phyloP scores from a whole-genome alignment of 768 basidiomycete genomes.

The Trametes cubensis region DNA sequence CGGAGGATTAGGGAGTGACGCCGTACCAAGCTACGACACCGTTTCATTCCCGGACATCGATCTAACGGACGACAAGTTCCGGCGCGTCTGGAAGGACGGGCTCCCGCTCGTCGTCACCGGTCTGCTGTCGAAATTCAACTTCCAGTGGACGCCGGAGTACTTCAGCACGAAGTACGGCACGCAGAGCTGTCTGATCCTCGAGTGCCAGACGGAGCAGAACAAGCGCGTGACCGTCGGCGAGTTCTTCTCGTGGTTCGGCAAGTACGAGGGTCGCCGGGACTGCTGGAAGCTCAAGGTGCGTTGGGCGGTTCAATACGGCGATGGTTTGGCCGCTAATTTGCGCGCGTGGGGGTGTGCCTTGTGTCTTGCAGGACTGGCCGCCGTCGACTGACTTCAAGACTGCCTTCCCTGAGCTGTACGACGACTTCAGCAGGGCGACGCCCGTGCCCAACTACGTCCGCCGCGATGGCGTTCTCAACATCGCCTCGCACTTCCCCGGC shows the following conservation, averaged over 20 bases:
- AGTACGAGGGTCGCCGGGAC: slow-evolving; percentile 55
- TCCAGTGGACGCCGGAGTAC: slow-evolving; percentile 82
- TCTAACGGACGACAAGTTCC: slow-evolving; percentile 64
- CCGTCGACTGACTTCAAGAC: slow-evolving; percentile 82
- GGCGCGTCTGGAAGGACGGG: slow-evolving; percentile 70
- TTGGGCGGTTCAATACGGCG: neutral
- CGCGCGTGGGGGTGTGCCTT: neutral
- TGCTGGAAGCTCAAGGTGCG: slow-evolving; percentile 79
- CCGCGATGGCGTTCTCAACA: slow-evolving; percentile 84
- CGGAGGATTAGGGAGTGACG: neutral
- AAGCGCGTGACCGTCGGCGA: slow-evolving; percentile 66
- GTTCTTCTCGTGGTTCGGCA: slow-evolving; percentile 82
- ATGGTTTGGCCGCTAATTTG: slow-evolving; percentile 11
- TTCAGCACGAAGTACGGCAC: slow-evolving; percentile 71
- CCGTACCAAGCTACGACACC: slow-evolving; percentile 49
- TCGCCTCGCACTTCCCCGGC: slow-evolving; percentile 85
- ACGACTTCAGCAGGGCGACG: slow-evolving; percentile 81
- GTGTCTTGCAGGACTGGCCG: slow-evolving; percentile 82
- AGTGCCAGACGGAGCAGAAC: slow-evolving; percentile 77
- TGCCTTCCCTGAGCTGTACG: slow-evolving; percentile 81
- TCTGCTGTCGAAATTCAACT: slow-evolving; percentile 59
- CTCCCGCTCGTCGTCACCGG: slow-evolving; percentile 79
- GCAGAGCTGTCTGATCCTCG: slow-evolving; percentile 70
- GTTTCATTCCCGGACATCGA: slow-evolving; percentile 48
- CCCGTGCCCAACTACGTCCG: slow-evolving; percentile 91